Base-by-base conservation (phyloP, 2,329 filamentous ascomycete genomes). In the Raffaelea ambrosiae region DNA sequence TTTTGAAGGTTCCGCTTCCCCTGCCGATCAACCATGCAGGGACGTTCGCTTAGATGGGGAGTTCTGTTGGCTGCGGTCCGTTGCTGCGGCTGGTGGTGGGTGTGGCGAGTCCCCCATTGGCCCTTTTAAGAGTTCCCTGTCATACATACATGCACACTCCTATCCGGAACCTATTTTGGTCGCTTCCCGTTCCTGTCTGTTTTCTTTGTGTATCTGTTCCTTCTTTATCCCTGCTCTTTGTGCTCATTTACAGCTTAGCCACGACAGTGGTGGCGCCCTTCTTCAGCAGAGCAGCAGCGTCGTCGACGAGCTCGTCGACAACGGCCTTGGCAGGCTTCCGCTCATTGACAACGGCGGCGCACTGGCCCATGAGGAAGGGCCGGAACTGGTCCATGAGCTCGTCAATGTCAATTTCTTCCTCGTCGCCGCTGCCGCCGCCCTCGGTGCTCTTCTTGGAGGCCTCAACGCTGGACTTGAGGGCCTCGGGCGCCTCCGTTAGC, bases 351-450 rank as follows among this genome's bases (percentile, higher is more conserved):
- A 96, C 88, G 23, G 93, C 91, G 35, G 93, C 86, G 52, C 87
- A 91, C 77, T 97, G 94, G 66, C 93, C 93, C 93, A 98, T 98
- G 58, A 96, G 70, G 74, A 81, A 95, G 14, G 90, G 90, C 50
- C 88, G 79, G 61, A 88, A 90, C 63, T 93, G 88, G 66, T 97
- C 93, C 71, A 98, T 82, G 31, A 85, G 79, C 38, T 97, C 88
- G 51, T 96, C 90, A 50, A 87, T 79, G 51, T 86, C 77, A 43
- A 56, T 54, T 20, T 84, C 80, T 52, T 81, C 69, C 68, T 83
- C 83, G 64, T 85, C 84, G 65, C 84, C 81, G 14, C 77, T 70
- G 54, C 11, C 40, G 40, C 73, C 70, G 55, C 78, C 77, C 66
- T 81, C 83, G 56, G 78, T 75, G 59, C 86, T 81, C 75, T 78